Evolutionary conservation across 2,329 filamentous ascomycete genomes (phyloP).

Genomic region (Lasiodiplodia sp.): DNA sequence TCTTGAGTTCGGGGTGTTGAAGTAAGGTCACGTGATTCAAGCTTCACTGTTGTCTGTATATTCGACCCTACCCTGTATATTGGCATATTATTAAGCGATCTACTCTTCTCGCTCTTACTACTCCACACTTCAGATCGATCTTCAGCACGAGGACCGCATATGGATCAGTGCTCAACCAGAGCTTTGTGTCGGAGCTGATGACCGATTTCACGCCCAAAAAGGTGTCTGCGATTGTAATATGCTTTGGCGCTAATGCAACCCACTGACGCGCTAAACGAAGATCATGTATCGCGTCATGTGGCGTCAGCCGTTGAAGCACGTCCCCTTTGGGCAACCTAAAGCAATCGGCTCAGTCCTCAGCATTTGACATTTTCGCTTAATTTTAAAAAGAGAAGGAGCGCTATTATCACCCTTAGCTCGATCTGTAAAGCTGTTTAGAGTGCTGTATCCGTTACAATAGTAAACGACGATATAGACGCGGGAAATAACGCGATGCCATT

Average conservation of each 20-base stretch:
- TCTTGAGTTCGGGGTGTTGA: neutral
- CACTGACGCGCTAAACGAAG: neutral
- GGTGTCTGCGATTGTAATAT: neutral
- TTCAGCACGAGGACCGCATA: neutral
- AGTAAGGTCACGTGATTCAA: too few species aligned
- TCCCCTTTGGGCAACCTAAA: neutral
- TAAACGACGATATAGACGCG: neutral
- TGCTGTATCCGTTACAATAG: neutral
- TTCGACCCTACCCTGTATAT: too few species aligned
- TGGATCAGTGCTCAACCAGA: neutral
- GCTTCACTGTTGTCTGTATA: too few species aligned
- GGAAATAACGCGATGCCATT: too few species aligned
- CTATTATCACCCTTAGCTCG: neutral
- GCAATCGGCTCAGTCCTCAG: neutral
- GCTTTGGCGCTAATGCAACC: neutral
- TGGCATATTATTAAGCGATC: too few species aligned
- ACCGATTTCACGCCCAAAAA: neutral
- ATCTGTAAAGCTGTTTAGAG: neutral
- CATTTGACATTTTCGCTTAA: neutral
- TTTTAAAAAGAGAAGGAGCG: neutral
- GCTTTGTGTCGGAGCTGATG: neutral
- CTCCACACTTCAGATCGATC: too few species aligned
- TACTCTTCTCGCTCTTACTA: too few species aligned
- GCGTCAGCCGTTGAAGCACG: neutral
- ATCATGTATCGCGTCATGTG: neutral